Conservation (phyloP, 2,329 filamentous ascomycete species). For the Venturia aucupariae region DNA sequence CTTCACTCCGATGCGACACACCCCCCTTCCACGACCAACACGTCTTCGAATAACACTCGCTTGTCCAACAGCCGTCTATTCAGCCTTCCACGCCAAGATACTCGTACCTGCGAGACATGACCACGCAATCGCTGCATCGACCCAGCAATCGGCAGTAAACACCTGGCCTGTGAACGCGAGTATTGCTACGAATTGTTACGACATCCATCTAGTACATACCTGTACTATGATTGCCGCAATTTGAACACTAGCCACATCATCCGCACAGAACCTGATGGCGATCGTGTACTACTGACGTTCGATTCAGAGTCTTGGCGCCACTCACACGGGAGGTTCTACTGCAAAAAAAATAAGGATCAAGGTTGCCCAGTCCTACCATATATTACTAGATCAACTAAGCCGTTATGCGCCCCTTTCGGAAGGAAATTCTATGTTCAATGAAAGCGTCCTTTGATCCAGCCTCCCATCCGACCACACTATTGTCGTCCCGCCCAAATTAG, state of each 20-base stretch:
- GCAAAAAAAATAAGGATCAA: not conserved
- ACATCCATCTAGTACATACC: no score
- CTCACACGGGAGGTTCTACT: not conserved
- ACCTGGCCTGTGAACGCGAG: no score
- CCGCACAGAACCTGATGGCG: no score
- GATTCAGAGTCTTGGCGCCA: no score
- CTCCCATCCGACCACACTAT: not conserved
- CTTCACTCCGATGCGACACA: not conserved
- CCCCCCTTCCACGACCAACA: not conserved
- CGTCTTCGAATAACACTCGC: not conserved
- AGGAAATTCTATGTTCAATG: constrained; percentile 1
- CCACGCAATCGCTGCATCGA: not conserved
- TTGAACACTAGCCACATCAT: no score
- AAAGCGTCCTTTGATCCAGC: not conserved
- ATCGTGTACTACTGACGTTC: no score
- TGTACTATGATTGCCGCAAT: no score
- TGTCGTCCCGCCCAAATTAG: not conserved
- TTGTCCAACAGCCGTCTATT: not conserved
- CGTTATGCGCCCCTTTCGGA: constrained; percentile 6
- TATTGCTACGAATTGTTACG: no score
- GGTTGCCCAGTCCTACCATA: not conserved
- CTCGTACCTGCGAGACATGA: not conserved
- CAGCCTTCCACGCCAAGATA: not conserved
- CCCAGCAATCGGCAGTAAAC: no score
- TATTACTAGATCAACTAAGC: constrained; percentile 6